Evolutionary conservation across 140 eudicot genomes (phyloP).

Genomic region (Anethum foeniculum): DNA sequence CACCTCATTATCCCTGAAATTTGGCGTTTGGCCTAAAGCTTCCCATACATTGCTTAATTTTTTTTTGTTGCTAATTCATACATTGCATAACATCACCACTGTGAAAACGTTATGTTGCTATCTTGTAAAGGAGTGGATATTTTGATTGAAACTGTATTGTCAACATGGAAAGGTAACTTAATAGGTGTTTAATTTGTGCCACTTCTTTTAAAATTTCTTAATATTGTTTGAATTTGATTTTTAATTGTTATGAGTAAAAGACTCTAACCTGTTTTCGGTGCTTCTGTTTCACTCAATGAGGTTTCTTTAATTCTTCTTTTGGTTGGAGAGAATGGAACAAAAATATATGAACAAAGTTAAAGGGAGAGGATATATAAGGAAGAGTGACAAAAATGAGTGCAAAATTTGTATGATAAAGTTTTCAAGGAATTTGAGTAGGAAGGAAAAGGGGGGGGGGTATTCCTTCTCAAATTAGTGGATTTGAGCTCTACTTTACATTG

Average conservation of each 20-base stretch:
- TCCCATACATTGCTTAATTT: background rate
- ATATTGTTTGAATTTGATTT: background rate
- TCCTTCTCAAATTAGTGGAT: background rate
- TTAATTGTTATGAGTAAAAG: background rate
- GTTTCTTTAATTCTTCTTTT: background rate
- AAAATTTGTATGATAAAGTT: background rate
- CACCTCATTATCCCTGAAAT: background rate
- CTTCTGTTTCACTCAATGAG: background rate
- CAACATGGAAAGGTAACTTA: background rate
- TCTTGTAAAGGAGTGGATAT: background rate
- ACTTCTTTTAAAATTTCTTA: background rate
- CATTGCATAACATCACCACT: background rate
- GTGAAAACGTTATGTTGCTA: background rate
- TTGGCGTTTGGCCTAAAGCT: background rate
- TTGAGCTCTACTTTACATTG: background rate
- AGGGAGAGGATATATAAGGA: background rate
- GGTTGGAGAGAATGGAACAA: background rate
- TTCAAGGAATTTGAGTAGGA: background rate
- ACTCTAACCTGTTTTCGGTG: background rate
- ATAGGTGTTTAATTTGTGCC: background rate
- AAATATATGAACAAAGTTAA: background rate
- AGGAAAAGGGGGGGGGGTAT: background rate
- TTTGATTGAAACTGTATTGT: background rate
- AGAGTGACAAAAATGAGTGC: background rate
- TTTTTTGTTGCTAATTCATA: background rate